These are phyloP conservation scores for Polygonum aviculare DNA, from an alignment of 148 eudicot genomes.

Conservation along the genomic window DNA sequence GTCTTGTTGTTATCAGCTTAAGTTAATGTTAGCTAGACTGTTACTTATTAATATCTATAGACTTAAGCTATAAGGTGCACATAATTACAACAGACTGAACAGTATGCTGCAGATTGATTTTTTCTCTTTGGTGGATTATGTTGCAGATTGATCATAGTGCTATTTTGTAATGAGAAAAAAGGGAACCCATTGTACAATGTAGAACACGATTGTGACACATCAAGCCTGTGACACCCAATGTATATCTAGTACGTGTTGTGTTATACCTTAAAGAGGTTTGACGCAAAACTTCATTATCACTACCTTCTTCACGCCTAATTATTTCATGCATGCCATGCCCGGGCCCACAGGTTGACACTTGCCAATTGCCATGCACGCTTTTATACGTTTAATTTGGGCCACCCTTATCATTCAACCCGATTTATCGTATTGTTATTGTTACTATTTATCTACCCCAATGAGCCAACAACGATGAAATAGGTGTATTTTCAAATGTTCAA, in stretches of 20 bases:
- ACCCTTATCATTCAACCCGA: not conserved
- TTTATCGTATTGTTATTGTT: too few relatives aligned
- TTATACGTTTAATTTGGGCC: not conserved
- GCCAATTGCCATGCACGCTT: not conserved
- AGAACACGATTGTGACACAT: not conserved
- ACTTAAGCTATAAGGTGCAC: too few relatives aligned
- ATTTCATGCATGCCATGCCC: not conserved
- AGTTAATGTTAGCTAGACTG: too few relatives aligned
- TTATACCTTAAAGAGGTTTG: not conserved
- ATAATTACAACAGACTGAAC: too few relatives aligned
- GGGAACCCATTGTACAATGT: not conserved
- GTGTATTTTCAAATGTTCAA: too few relatives aligned
- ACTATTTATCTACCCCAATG: too few relatives aligned
- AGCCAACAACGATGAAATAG: too few relatives aligned
- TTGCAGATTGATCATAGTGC: not conserved
- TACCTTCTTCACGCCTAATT: slow-evolving; percentile 3
- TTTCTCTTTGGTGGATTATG: too few relatives aligned
- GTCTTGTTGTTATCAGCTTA: too few relatives aligned
- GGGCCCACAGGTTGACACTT: not conserved
- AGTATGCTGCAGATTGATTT: too few relatives aligned
- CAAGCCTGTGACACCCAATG: not conserved
- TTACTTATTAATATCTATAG: too few relatives aligned
- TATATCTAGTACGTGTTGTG: not conserved
- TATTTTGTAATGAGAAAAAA: not conserved
- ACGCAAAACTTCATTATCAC: slow-evolving; percentile 3